These are phyloP conservation scores for Colletotrichum sansevieriae DNA, from an alignment of 2,329 filamentous ascomycete genomes.

Conservation along the genomic window DNA sequence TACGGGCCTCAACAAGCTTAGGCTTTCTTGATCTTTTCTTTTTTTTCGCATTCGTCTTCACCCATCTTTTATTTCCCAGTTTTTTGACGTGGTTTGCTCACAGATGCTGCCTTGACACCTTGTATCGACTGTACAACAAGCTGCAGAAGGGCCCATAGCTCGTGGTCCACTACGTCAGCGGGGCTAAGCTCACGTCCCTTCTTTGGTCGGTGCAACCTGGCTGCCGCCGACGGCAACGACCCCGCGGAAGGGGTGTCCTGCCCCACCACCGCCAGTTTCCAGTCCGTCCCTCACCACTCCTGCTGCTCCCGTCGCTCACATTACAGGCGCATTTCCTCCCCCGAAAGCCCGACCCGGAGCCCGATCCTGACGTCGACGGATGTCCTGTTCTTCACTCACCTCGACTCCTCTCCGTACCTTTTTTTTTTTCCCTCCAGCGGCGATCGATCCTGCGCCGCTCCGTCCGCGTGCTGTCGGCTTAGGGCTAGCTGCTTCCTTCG, in stretches of 20 bases:
- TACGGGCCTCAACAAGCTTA: not conserved
- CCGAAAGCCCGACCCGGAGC: slow-evolving; percentile 31
- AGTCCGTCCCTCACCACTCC: slow-evolving; percentile 26
- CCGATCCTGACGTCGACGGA: slow-evolving; percentile 12
- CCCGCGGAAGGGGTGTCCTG: slow-evolving; percentile 33
- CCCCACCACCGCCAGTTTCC: slow-evolving; percentile 33
- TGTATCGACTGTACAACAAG: not conserved
- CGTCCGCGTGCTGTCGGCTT: not conserved
- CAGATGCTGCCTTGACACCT: slow-evolving; percentile 1
- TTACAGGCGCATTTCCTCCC: slow-evolving; percentile 27
- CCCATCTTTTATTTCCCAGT: too few relatives aligned
- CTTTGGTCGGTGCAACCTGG: not conserved
- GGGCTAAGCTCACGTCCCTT: slow-evolving; percentile 17
- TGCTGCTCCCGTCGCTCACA: slow-evolving; percentile 17
- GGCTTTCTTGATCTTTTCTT: slow-evolving; percentile 1
- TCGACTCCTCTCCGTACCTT: not conserved
- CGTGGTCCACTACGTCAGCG: slow-evolving; percentile 35
- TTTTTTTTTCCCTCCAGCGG: not conserved
- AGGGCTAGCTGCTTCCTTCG: not conserved
- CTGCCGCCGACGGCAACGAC: slow-evolving; percentile 11
- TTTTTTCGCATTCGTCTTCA: not conserved
- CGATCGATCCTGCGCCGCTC: not conserved
- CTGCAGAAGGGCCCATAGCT: not conserved
- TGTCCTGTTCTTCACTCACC: not conserved
- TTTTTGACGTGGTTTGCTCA: not conserved